phyloP scores from a whole-genome alignment of 2,329 filamentous ascomycete genomes.

The Thielaviopsis musarum region DNA sequence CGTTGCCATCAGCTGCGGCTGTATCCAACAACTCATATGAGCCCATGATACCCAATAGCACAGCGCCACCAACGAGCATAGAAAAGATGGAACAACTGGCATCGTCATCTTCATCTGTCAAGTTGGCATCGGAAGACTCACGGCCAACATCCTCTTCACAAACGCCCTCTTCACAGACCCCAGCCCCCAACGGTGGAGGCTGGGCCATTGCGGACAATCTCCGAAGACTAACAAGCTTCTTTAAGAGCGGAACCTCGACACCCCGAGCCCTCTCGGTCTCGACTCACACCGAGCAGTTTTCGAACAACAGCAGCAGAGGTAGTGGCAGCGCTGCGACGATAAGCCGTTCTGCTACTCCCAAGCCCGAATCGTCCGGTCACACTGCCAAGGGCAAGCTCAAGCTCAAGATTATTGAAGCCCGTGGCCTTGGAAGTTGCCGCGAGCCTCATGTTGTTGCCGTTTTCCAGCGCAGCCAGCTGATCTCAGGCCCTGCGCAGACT shows the following conservation, averaged over 20 bases:
- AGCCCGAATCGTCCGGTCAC: slow-evolving; percentile 29
- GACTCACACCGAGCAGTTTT: neutral
- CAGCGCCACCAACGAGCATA: neutral
- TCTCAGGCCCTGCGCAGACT: slow-evolving; percentile 59
- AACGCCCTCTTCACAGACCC: neutral
- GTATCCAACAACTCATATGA: slow-evolving; percentile 4
- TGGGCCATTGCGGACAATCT: slow-evolving; percentile 20
- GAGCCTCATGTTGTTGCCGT: slow-evolving; percentile 94
- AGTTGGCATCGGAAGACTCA: neutral
- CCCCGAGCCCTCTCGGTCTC: slow-evolving; percentile 60
- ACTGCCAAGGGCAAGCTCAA: slow-evolving; percentile 71
- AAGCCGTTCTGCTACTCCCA: slow-evolving; percentile 34
- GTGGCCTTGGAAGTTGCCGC: slow-evolving; percentile 62
- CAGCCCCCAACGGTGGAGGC: neutral
- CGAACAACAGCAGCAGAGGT: neutral
- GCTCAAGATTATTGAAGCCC: slow-evolving; percentile 74
- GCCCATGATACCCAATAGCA: neutral
- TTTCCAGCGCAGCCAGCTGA: slow-evolving; percentile 91
- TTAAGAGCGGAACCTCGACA: slow-evolving; percentile 85
- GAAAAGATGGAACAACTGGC: slow-evolving; percentile 1
- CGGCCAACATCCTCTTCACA: neutral
- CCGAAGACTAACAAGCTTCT: slow-evolving; percentile 77
- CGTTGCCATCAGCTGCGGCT: slow-evolving; percentile 1
- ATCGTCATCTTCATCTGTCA: neutral
- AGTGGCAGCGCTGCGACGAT: slow-evolving; percentile 3